Percentiles rank a stretch among this genome's conserved stretches.
These are phyloP conservation scores for Tagetes erecta DNA, from an alignment of 129 eudicot genomes.

Conservation along the genomic window DNA sequence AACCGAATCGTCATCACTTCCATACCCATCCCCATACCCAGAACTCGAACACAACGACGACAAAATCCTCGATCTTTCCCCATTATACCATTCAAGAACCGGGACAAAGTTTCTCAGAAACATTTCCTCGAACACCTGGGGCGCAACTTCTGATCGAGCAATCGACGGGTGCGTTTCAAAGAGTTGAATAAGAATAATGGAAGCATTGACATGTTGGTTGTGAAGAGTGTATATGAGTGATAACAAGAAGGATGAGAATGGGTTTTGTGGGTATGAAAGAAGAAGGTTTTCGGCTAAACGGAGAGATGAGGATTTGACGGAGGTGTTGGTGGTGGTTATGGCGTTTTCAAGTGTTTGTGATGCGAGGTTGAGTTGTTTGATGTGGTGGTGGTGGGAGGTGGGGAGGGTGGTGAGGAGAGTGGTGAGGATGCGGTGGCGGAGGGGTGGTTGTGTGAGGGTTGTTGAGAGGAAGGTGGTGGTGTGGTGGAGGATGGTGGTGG, in stretches of 20 bases:
- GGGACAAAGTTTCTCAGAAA: constrained; percentile 54
- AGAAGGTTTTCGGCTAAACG: constrained; percentile 60
- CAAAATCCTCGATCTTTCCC: constrained; percentile 50
- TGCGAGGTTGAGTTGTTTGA: constrained; percentile 50
- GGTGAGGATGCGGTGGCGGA: constrained; percentile 51
- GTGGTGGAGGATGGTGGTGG: constrained; percentile 51
- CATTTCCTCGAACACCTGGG: constrained; percentile 59
- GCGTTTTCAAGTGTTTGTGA: constrained; percentile 63
- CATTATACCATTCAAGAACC: constrained; percentile 65
- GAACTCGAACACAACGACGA: constrained; percentile 34
- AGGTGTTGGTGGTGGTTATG: constrained; percentile 36
- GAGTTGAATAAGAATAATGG: constrained; percentile 40
- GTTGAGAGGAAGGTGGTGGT: constrained; percentile 52
- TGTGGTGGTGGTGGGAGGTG: constrained; percentile 29
- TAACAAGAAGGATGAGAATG: constrained; percentile 56
- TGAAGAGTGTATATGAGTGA: constrained; percentile 45
- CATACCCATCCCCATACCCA: constrained; percentile 45
- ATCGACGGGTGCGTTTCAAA: constrained; percentile 46
- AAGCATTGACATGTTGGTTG: constrained; percentile 46
- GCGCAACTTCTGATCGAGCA: constrained; percentile 63
- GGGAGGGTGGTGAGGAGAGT: constrained; percentile 42
- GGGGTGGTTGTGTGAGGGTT: constrained; percentile 42
- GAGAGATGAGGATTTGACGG: constrained; percentile 57
- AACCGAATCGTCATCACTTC: constrained; percentile 55
- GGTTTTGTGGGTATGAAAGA: constrained; percentile 42